Evolutionary conservation across 495 filamentous ascomycete species (phyloP), one percentile per base, ranked within the genome.

Genomic region (Neurospora sp.): DNA sequence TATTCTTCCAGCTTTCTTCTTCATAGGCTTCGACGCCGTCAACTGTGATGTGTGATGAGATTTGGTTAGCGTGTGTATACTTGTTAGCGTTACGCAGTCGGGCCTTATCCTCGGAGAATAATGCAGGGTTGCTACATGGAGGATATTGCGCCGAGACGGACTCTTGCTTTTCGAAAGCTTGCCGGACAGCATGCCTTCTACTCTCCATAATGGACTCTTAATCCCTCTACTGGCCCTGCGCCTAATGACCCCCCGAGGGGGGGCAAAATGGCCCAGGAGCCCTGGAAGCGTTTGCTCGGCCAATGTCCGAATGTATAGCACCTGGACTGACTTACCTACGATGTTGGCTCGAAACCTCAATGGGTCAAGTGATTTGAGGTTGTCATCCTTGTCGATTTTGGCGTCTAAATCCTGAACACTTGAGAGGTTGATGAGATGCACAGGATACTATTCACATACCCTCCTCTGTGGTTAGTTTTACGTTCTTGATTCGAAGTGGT

Each of bases 341-440:
- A 98, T 89, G 76, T 97, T 98, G 10, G 94, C 88, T 42, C 95
- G 89, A 81, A 97, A 97, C 5, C 93, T 89, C 2, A 86, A 77
- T 3, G 90, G 87, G 48, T 89, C 90, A 14, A 97, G 84, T 20
- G 79, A 75, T 22, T 78, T 77, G 4, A 83, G 70, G 18, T 73
- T 61, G 31, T 85, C 80, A 61, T 83, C 84, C 53, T 85, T 84
- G 0, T 86, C 87, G 39, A 93, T 87, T 40, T 87, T 84, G 9
- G 79, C 75, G 39, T 83, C 83, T 35, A 94, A 86, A 71, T 94
- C 89, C 8, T 87, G 88, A 37, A 96, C 85, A 74, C 90, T 94
- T 53, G 90, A 84, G 11, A 97, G 83, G 74, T 89, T 95, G 41
- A 96, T 80, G 9, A 97, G 79, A 76, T 97, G 93, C 39, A 98